A percentile compares a stretch with the other conserved stretches of the same genome.
These are phyloP conservation scores for Teunomyces lycoperdinae DNA, from an alignment of 805 yeast genomes.

Conservation along the genomic window DNA sequence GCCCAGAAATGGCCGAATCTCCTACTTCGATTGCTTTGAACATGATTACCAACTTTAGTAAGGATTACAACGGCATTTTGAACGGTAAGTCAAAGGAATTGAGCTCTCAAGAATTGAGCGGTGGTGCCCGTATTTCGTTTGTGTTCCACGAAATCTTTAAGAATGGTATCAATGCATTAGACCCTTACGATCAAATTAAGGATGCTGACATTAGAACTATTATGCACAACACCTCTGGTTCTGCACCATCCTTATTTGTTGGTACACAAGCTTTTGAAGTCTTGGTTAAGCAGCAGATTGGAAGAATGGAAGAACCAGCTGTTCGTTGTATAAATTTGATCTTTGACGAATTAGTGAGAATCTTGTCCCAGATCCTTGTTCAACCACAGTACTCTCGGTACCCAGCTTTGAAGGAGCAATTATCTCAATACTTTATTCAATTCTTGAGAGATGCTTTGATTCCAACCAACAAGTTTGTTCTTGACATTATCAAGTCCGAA, in stretches of 20 bases:
- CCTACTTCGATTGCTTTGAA: slow-evolving; percentile 87
- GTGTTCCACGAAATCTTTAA: slow-evolving; percentile 95
- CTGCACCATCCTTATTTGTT: slow-evolving; percentile 91
- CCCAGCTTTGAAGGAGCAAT: slow-evolving; percentile 85
- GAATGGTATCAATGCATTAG: slow-evolving; percentile 86
- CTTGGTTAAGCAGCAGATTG: slow-evolving; percentile 46
- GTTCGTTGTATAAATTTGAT: slow-evolving; percentile 83
- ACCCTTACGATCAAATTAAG: slow-evolving; percentile 94
- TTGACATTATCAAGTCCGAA: slow-evolving; percentile 80
- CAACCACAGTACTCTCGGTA: slow-evolving; percentile 84
- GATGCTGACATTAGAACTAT: slow-evolving; percentile 96
- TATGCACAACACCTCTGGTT: slow-evolving; percentile 94
- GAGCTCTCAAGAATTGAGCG: slow-evolving; percentile 85
- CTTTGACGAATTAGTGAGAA: slow-evolving; percentile 92
- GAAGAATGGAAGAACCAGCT: slow-evolving; percentile 91
- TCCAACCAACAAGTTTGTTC: slow-evolving; percentile 85
- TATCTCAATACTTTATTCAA: slow-evolving; percentile 74
- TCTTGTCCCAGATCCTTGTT: slow-evolving; percentile 71
- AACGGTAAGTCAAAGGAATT: slow-evolving; percentile 92
- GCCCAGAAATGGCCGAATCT: slow-evolving; percentile 86
- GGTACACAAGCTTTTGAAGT: slow-evolving; percentile 98
- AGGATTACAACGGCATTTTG: slow-evolving; percentile 85
- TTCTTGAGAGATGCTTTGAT: slow-evolving; percentile 73
- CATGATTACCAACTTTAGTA: slow-evolving; percentile 88
- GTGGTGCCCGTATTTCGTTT: slow-evolving; percentile 96